Evolutionary conservation across 495 filamentous ascomycete species (phyloP), one percentile per base, ranked within the genome.

Genomic region (Penicillium turbatum): DNA sequence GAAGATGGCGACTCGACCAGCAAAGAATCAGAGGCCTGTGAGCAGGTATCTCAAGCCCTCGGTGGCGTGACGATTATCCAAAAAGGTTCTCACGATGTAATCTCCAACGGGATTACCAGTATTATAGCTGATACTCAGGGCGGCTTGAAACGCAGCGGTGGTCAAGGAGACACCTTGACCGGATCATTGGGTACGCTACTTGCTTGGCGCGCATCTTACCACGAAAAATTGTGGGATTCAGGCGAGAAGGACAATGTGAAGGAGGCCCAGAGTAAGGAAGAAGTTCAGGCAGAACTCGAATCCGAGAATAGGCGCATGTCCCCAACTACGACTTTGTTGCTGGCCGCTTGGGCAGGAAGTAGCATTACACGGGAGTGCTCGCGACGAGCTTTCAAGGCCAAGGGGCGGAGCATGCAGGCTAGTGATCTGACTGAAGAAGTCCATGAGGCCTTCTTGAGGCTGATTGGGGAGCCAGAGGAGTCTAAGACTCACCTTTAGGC

Each of bases 91-190:
- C 82, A 82, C 45, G 93, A 98, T 67, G 82, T 87, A 53, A 88
- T 98, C 55, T 87, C 84, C 6, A 90, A 96, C 64, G 93, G 93
- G 15, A 77, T 80, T 42, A 77, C 75, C 12, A 93, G 88, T 41
- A 66, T 89, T 30, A 76, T 87, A 19, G 85, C 84, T 37, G 90
- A 95, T 61, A 64, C 87, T 19, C 68, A 80, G 59, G 93, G 93
- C 6, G 92, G 93, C 3, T 64, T 83, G 62, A 98, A 98, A 81
- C 77, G 93, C 51, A 92, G 86, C 48, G 95, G 93, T 36, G 93
- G 93, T 3, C 93, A 98, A 68, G 93, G 93, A 9, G 93, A 98
- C 73, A 98, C 93, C 9, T 73, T 98, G 59, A 98, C 93, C 3
- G 93, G 93, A 7, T 84, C 83, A 43, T 75, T 98, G 57, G 93